Base-by-base conservation (phyloP, 1,139 yeast species). In the Magnusiomyces fungicola region DNA sequence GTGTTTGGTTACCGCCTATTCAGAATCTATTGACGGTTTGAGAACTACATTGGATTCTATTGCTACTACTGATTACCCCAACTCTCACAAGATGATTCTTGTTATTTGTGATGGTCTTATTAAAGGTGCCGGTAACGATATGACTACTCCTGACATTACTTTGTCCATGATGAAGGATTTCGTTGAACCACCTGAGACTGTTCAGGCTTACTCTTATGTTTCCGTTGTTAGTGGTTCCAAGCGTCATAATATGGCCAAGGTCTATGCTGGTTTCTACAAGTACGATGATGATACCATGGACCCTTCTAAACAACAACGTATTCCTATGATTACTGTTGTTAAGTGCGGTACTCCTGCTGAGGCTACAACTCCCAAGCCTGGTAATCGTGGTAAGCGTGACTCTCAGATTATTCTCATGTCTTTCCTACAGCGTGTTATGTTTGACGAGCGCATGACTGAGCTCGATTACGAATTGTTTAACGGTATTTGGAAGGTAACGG, bases 381-480 rank as follows among this genome's bases (percentile, higher is more conserved):
- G 98, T 61, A 92, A 92, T 67, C 81, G 98, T 73, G 98, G 98
- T 69, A 92, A 92, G 67, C 86, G 98, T 70, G 98, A 92, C 68
- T 88, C 97, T 23, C 98, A 92, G 68, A 83, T 92, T 55, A 83
- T 92, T 55, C 72, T 92, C 61, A 92, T 92, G 98, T 80, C 92
- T 0, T 90, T 90, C 68, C 74, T 92, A 61, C 97, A 90, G 69
- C 84, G 82, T 60, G 80, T 90, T 23, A 87, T 92, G 67, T 92
- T 90, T 67, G 95, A 92, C 65, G 97, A 92, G 68, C 83, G 97
- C 71, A 92, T 92, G 97, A 86, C 97, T 1, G 88, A 85, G 59
- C 78, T 92, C 53, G 97, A 92, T 59, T 89, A 79, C 61, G 95
- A 86, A 63, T 73, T 92, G 60, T 72, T 89, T 61, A 76, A 77